phyloP scores from a whole-genome alignment of 495 filamentous ascomycete species.

The Lophiotrema nucula region DNA sequence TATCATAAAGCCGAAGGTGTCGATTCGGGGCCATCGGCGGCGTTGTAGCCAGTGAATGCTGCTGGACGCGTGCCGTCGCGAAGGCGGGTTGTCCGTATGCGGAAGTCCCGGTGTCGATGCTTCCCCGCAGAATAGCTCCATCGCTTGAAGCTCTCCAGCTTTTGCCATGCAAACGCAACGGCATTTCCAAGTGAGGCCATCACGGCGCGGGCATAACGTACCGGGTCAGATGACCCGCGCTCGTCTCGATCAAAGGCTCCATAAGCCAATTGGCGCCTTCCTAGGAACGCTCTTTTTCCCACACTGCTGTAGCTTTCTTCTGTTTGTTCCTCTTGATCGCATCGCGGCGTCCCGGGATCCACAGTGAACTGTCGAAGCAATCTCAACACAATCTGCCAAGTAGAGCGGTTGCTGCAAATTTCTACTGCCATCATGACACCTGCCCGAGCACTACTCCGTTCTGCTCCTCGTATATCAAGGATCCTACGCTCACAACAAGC shows the following conservation, averaged over 20 bases:
- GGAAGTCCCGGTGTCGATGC: constrained; percentile 4
- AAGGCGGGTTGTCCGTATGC: constrained; percentile 4
- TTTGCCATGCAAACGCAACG: neutral
- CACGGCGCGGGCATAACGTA: neutral
- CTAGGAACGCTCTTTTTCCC: neutral
- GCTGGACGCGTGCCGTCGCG: neutral
- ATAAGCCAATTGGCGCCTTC: neutral
- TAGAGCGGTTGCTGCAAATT: neutral
- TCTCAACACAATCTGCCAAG: no score
- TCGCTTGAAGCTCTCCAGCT: neutral
- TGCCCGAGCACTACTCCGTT: neutral
- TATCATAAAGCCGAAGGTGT: no score
- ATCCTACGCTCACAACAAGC: neutral
- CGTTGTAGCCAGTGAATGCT: neutral
- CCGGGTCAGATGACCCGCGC: constrained; percentile 11
- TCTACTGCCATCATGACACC: neutral
- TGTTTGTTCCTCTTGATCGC: neutral
- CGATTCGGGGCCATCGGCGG: no score
- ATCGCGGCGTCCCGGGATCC: constrained; percentile 2
- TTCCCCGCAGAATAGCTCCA: constrained; percentile 24
- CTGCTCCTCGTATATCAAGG: neutral
- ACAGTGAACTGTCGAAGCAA: no score
- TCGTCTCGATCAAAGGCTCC: neutral
- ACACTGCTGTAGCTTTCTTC: neutral
- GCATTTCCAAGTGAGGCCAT: constrained; percentile 6